Evolutionary conservation across 768 basidiomycete species (phyloP).

Genomic region (Lactarius sanguifluus): DNA sequence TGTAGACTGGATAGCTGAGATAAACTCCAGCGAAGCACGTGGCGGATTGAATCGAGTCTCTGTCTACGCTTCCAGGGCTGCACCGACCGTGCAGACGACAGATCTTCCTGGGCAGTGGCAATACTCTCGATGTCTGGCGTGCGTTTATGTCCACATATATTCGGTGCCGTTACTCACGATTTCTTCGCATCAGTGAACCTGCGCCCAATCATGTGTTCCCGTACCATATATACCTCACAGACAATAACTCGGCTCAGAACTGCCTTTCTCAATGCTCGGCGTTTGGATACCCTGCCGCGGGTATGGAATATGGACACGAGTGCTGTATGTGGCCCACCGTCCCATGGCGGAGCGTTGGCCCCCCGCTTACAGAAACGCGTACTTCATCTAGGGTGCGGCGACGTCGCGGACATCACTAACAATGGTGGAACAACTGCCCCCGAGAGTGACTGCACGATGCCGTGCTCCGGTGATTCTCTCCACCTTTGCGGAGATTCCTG

Average conservation of each 20-base stretch:
- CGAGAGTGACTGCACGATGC: conserved; percentile 44
- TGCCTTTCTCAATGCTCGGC: conserved; percentile 69
- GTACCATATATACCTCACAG: conserved; percentile 55
- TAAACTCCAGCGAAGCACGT: conserved; percentile 54
- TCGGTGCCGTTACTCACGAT: background rate
- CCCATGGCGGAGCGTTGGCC: background rate
- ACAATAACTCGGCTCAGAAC: conserved; percentile 60
- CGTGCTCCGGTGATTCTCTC: conserved; percentile 69
- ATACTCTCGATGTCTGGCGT: conserved; percentile 70
- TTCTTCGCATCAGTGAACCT: conserved; percentile 45
- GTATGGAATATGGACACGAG: conserved; percentile 66
- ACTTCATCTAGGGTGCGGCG: conserved; percentile 61
- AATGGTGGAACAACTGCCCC: conserved; percentile 38
- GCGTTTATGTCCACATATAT: conserved; percentile 27
- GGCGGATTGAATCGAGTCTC: conserved; percentile 71
- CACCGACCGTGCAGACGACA: conserved; percentile 56
- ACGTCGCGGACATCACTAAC: conserved; percentile 50
- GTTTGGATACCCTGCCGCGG: conserved; percentile 72
- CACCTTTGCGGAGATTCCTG: conserved; percentile 63
- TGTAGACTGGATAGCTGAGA: conserved; percentile 1
- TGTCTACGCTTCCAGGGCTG: conserved; percentile 59
- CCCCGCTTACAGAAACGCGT: background rate
- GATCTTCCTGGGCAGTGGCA: conserved; percentile 61
- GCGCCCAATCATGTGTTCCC: conserved; percentile 51
- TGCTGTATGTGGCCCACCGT: conserved; percentile 56